A percentile compares a stretch with the other conserved stretches of the same genome.
phyloP scores from a whole-genome alignment of 2,329 filamentous ascomycete genomes.

The Neoscytalidium dimidiatum region DNA sequence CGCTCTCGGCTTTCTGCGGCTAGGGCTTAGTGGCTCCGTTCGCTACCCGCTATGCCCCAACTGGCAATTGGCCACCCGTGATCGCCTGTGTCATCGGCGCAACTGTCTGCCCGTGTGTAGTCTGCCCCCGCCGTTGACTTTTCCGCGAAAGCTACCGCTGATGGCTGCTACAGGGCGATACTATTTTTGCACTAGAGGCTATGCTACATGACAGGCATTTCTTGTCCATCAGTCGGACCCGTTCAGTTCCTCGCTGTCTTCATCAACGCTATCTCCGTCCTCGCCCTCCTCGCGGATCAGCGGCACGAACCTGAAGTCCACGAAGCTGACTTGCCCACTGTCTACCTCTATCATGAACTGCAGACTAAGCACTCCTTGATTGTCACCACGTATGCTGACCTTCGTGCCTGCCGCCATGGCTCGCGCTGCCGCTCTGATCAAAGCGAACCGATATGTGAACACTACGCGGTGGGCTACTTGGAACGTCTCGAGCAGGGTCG shows the following conservation, averaged over 20 bases:
- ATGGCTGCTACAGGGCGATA: too few species aligned
- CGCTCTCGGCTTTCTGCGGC: conserved; percentile 1
- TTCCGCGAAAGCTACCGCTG: too few species aligned
- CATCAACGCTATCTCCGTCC: conserved; percentile 22
- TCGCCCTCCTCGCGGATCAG: conserved; percentile 50
- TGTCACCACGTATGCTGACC: conserved; percentile 85
- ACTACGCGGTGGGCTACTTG: conserved; percentile 52
- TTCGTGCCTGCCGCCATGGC: conserved; percentile 95
- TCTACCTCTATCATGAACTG: conserved; percentile 96
- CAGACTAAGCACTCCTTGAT: conserved; percentile 85
- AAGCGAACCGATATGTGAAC: conserved; percentile 81
- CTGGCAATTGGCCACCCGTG: not conserved
- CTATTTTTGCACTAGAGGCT: not conserved
- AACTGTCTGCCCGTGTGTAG: too few species aligned
- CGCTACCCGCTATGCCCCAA: not conserved
- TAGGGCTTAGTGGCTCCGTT: not conserved
- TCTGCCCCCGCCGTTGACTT: too few species aligned
- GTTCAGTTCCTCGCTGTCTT: conserved; percentile 19
- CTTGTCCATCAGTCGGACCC: not conserved
- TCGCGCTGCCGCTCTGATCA: conserved; percentile 80
- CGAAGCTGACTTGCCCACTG: conserved; percentile 66
- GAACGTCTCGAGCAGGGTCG: conserved; percentile 70
- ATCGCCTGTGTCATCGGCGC: too few species aligned
- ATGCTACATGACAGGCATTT: not conserved
- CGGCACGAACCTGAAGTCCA: conserved; percentile 82